Base-by-base conservation (phyloP, 2,329 filamentous ascomycete genomes). In the Diaporthe australafricana region DNA sequence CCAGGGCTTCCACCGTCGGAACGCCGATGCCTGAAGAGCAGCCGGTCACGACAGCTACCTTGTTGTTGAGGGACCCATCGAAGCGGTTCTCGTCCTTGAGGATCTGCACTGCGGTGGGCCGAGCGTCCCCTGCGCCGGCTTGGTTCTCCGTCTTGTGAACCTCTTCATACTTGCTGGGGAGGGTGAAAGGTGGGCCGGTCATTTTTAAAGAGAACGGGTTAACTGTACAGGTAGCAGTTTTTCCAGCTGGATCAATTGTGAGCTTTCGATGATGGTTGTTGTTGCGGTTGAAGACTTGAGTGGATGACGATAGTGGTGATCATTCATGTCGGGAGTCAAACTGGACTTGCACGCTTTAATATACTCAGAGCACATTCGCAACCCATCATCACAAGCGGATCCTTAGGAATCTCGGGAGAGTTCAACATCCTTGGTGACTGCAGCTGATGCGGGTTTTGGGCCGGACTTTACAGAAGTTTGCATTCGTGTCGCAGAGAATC, bases 31-130 rank as follows among this genome's bases (percentile, higher is more conserved):
- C 84, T 9, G 81, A 79, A 4, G 80, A 80, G 16, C 74, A 74
- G 22, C 84, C 84, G 0, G 84, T 85, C 70, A 86, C 79, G 9
- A 85, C 72, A 7, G 82, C 77, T 12, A 81, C 80, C 73, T 83
- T 84, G 72, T 77, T 80, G 1, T 68, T 65, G 16, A 81, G 77
- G 40, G 78, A 82, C 65, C 80, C 80, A 8, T 77, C 74, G n/a
- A 73, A 55, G 12, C 83, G 74, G 32, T 76, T 72, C 53, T 83
- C 78, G 70, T 83, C 81, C 32, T 78, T 68, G 65, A 83, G 69
- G 40, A 83, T 80, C 67, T 82, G 78, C 32, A 80, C 48, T 9
- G 78, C 81, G 1, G 81, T 83, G 2, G 82, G 82, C 7, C 81
- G 80, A 38, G 77, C 77, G 74, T 83, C 81, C 8, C 80, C 80